Percentiles rank a stretch among this genome's conserved stretches.
Conservation (phyloP, 2,329 filamentous ascomycete species). For the Colletotrichum sp. region DNA sequence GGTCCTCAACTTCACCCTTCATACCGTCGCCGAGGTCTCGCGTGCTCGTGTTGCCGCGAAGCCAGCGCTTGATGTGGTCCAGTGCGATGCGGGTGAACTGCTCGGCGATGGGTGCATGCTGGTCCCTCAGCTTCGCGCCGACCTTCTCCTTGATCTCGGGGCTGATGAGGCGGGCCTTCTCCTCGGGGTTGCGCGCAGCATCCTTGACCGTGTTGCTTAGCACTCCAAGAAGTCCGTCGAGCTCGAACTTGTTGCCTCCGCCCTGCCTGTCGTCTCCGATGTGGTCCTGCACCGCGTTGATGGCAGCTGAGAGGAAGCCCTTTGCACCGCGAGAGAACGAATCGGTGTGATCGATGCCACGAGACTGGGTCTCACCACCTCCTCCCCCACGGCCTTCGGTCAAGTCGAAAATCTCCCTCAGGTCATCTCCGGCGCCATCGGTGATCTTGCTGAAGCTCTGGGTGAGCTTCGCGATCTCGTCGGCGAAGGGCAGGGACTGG, state of each 20-base stretch:
- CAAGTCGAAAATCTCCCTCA: slow-evolving; percentile 48
- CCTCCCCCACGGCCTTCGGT: slow-evolving; percentile 35
- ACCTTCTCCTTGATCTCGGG: slow-evolving; percentile 53
- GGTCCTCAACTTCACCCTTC: slow-evolving; percentile 48
- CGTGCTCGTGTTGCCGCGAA: slow-evolving; percentile 45
- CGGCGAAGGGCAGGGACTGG: slow-evolving; percentile 48
- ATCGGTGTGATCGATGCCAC: slow-evolving; percentile 20
- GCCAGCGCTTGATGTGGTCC: slow-evolving; percentile 52
- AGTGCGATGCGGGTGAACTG: slow-evolving; percentile 50
- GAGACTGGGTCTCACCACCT: slow-evolving; percentile 27
- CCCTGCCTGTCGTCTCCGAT: slow-evolving; percentile 33
- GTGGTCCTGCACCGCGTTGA: slow-evolving; percentile 46
- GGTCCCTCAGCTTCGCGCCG: slow-evolving; percentile 41
- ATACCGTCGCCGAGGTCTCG: slow-evolving; percentile 47
- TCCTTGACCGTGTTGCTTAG: slow-evolving; percentile 49
- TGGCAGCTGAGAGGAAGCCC: slow-evolving; percentile 45
- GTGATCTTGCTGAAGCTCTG: slow-evolving; percentile 43
- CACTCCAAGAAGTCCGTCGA: slow-evolving; percentile 47
- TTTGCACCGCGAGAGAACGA: slow-evolving; percentile 32
- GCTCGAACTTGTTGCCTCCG: slow-evolving; percentile 37
- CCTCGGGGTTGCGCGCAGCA: slow-evolving; percentile 48
- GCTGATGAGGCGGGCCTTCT: slow-evolving; percentile 48
- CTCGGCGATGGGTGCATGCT: slow-evolving; percentile 48
- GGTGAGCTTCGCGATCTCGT: slow-evolving; percentile 47
- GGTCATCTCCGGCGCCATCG: slow-evolving; percentile 45